Evolutionary conservation across 106 monocot genomes (phyloP).

Genomic region (Amphibolis antarctica): DNA sequence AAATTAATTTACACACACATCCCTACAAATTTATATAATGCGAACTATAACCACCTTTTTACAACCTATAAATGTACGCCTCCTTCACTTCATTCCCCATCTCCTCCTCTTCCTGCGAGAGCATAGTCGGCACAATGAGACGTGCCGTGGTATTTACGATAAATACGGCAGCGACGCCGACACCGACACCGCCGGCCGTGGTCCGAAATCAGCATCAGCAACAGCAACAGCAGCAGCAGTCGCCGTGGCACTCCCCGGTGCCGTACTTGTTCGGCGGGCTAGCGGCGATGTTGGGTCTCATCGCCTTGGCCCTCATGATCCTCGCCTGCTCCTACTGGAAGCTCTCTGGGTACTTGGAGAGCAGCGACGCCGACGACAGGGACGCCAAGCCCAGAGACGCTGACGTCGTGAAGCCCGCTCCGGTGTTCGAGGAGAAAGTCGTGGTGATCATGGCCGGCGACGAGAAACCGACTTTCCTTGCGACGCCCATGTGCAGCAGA

Average conservation of each 20-base stretch:
- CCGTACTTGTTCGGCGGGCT: constrained; percentile 23
- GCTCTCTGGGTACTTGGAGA: constrained; percentile 12
- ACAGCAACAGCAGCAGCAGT: constrained; percentile 6
- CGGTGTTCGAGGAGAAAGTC: constrained; percentile 9
- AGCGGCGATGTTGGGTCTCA: constrained; percentile 22
- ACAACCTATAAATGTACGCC: no score
- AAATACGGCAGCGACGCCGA: no score
- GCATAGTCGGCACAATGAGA: no score
- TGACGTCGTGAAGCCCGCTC: neutral
- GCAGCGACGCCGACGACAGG: neutral
- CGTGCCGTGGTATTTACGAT: no score
- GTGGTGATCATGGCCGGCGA: constrained; percentile 25
- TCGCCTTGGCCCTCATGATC: constrained; percentile 17
- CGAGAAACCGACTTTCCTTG: constrained; percentile 15
- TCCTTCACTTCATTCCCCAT: no score
- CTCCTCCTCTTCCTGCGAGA: no score
- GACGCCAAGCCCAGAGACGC: neutral
- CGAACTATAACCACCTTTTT: no score
- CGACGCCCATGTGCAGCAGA: constrained; percentile 13
- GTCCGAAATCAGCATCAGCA: neutral
- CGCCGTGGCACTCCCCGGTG: constrained; percentile 20
- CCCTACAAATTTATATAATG: no score
- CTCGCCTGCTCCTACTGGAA: constrained; percentile 28
- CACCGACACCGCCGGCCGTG: no score
- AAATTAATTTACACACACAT: no score